Evolutionary conservation across 164 flowering plant genomes (phyloP), one percentile per base, ranked within the genome.

Genomic region (Euptelea pleiosperma): DNA sequence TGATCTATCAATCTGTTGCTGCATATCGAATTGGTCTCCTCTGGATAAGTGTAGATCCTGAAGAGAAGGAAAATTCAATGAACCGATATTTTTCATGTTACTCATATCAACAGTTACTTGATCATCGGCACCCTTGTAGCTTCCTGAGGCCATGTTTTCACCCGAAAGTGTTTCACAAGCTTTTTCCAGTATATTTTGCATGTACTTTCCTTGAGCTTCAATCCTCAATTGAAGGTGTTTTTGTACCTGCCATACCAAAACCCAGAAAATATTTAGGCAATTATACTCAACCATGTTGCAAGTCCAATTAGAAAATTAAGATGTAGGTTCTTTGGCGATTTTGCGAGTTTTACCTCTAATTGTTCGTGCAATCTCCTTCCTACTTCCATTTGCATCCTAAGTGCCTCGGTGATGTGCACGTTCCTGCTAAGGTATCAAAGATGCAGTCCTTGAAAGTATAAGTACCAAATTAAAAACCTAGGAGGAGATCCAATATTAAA

Each of bases 141-240:
- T 55, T 47, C 68, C 78, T 0, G 80, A 30, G 10, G 76, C 64
- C 79, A 73, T 73, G 64, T 71, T 82, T 25, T 88, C 96, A 8
- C 82, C 80, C 3, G 84, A 82, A 26, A 93, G 86, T 37, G 92
- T 88, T 72, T 93, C 96, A 48, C 84, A 93, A 52, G 99, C 99
- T 65, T 90, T 93, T 66, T 90, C 95, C 55, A 93, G 70, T 58
- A 93, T 89, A 29, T 79, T 79, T 43, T 93, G 99, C 96, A 93
- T 90, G 74, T 93, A 93, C 72, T 93, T 93, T 25, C 97, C 99
- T 71, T 93, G 99, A 29, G 99, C 99, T 62, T 93, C 99, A 43
- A 89, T 93, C 70, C 95, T 80, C 65, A 88, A 47, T 49, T 93
- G 99, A 31, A 93, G 90, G 74, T 86, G 99, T 69, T 75, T 79